These are phyloP conservation scores for Trichoderma orchidacearum DNA, from an alignment of 495 filamentous ascomycete genomes.

Conservation along the genomic window DNA sequence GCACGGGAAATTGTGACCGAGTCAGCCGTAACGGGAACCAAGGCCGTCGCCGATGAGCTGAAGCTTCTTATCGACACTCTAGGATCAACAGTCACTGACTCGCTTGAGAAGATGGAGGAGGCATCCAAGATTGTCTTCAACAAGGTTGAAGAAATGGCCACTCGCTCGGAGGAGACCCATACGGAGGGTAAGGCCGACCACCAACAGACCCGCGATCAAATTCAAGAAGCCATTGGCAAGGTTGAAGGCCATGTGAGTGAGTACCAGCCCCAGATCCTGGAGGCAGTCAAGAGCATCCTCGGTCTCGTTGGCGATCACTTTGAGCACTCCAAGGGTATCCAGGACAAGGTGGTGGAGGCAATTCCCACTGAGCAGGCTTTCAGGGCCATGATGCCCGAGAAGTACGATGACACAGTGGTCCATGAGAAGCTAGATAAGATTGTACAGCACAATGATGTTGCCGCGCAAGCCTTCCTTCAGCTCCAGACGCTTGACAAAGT, in stretches of 20 bases:
- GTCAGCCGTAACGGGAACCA: slow-evolving; percentile 56
- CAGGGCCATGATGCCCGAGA: slow-evolving; percentile 18
- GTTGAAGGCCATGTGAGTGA: slow-evolving; percentile 64
- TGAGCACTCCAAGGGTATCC: slow-evolving; percentile 48
- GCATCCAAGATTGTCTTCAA: slow-evolving; percentile 74
- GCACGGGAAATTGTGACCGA: slow-evolving; percentile 52
- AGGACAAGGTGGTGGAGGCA: slow-evolving; percentile 41
- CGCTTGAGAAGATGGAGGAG: slow-evolving; percentile 67
- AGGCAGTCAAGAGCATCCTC: slow-evolving; percentile 73
- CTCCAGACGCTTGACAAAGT: slow-evolving; percentile 76
- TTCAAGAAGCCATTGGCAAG: slow-evolving; percentile 52
- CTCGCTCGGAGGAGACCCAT: slow-evolving; percentile 65
- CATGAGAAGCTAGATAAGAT: slow-evolving; percentile 81
- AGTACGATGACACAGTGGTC: slow-evolving; percentile 56
- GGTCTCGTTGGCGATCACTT: slow-evolving; percentile 68
- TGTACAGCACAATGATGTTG: slow-evolving; percentile 47
- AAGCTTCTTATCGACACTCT: slow-evolving; percentile 72
- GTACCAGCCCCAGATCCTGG: slow-evolving; percentile 72
- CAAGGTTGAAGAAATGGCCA: slow-evolving; percentile 61
- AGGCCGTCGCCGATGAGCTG: slow-evolving; percentile 71
- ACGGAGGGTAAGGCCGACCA: slow-evolving; percentile 60
- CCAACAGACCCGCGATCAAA: slow-evolving; percentile 60
- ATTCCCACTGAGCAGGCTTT: slow-evolving; percentile 21
- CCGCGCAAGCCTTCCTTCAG: slow-evolving; percentile 43
- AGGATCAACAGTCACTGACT: slow-evolving; percentile 67